A percentile compares a stretch with the other conserved stretches of the same genome.
phyloP scores from a whole-genome alignment of 78 protist species.

The Dictyostelium citrinum region DNA sequence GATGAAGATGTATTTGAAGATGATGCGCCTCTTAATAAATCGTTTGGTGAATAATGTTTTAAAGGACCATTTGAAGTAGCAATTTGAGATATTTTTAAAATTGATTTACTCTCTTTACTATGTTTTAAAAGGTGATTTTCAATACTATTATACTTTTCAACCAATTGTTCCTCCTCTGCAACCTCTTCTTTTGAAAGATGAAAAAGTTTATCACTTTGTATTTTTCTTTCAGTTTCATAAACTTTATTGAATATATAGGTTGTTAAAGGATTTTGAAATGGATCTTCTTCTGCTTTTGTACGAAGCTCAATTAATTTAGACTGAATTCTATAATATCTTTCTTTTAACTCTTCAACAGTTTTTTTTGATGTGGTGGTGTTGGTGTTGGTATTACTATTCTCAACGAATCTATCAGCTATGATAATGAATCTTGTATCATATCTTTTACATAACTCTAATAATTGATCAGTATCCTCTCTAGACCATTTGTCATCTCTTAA shows the following conservation, averaged over 20 bases:
- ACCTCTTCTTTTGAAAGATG: constrained; percentile 40
- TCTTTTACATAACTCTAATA: constrained; percentile 52
- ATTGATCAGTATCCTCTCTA: constrained; percentile 68
- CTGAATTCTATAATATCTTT: constrained; percentile 64
- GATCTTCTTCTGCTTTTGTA: constrained; percentile 62
- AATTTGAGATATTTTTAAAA: constrained; percentile 7
- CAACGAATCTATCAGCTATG: constrained; percentile 48
- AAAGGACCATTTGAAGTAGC: constrained; percentile 47
- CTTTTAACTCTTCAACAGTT: constrained; percentile 78
- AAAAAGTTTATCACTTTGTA: constrained; percentile 46
- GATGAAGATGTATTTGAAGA: too few relatives aligned
- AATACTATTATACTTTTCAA: constrained; percentile 33
- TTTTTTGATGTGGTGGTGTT: not conserved
- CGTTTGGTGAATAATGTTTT: constrained; percentile 34
- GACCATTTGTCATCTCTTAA: constrained; percentile 69
- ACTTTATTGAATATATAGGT: constrained; percentile 47
- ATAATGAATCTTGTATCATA: constrained; percentile 74
- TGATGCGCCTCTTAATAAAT: not conserved
- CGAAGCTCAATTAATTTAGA: constrained; percentile 42
- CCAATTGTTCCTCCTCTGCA: constrained; percentile 32
- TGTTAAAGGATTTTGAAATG: constrained; percentile 61
- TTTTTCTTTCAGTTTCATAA: constrained; percentile 61
- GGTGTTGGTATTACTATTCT: not conserved
- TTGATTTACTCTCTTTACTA: constrained; percentile 42
- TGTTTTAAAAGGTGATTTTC: constrained; percentile 58